Conservation (phyloP, 352 stramenopile species). For the Phytophthora multivora region DNA sequence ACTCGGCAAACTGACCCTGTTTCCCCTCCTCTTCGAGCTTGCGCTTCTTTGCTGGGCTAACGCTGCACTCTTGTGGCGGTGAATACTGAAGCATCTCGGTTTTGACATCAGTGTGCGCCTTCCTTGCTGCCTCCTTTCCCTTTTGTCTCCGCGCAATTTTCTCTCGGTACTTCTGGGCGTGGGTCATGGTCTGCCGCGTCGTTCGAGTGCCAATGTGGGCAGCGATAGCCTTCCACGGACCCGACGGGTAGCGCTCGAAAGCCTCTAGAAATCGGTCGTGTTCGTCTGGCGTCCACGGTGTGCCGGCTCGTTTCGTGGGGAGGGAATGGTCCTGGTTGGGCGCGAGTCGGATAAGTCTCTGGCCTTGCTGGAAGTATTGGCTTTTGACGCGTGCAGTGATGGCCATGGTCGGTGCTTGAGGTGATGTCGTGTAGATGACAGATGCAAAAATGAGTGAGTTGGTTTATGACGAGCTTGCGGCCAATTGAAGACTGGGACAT, state of each 20-base stretch:
- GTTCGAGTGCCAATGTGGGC: conserved; percentile 50
- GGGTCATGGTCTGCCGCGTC: conserved; percentile 51
- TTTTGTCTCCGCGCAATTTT: conserved; percentile 46
- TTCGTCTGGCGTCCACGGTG: conserved; percentile 33
- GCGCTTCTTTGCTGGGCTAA: neutral
- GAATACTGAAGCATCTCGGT: neutral
- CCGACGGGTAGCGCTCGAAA: conserved; percentile 35
- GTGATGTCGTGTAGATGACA: neutral
- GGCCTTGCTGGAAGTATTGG: conserved; percentile 36
- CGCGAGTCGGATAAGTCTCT: conserved; percentile 35
- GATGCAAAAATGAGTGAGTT: neutral
- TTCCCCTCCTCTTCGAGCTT: neutral
- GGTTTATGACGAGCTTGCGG: too few species aligned
- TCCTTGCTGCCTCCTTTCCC: conserved; percentile 15
- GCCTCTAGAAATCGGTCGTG: conserved; percentile 38
- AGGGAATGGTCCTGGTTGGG: conserved; percentile 34
- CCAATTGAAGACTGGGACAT: too few species aligned
- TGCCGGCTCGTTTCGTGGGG: conserved; percentile 26
- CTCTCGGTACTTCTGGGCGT: conserved; percentile 52
- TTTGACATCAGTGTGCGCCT: neutral
- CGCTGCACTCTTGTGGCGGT: neutral
- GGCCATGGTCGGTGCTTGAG: conserved; percentile 15
- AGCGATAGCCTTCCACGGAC: conserved; percentile 43
- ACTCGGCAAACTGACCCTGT: conserved; percentile 17
- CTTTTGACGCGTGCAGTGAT: conserved; percentile 39